Evolutionary conservation across 345 rosid genomes (phyloP).

Genomic region (Eucalyptus coolabah): DNA sequence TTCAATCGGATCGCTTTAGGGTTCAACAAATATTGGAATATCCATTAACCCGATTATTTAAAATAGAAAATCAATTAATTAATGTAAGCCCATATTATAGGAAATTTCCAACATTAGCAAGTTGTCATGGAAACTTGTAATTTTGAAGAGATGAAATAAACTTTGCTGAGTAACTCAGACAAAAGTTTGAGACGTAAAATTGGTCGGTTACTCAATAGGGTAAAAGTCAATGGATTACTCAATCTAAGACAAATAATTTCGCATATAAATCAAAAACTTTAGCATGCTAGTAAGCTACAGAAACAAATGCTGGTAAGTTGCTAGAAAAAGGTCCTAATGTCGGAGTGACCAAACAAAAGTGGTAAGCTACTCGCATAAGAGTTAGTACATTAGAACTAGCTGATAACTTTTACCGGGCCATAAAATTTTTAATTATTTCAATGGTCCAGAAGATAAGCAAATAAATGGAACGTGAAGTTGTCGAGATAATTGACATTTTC

Average conservation of each 20-base stretch:
- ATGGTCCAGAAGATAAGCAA: fast-evolving
- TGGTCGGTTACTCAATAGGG: background rate
- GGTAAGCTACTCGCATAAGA: background rate
- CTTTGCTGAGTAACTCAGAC: background rate
- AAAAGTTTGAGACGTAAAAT: background rate
- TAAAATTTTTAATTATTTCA: background rate
- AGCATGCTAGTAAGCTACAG: background rate
- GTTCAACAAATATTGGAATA: too few relatives aligned
- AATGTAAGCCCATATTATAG: too few relatives aligned
- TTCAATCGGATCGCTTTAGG: too few relatives aligned
- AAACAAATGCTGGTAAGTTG: background rate
- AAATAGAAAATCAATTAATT: too few relatives aligned
- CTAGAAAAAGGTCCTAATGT: background rate
- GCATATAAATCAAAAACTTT: background rate
- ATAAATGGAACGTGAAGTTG: background rate
- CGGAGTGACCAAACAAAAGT: fast-evolving
- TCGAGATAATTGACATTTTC: background rate
- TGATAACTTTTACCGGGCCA: background rate
- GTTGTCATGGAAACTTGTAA: background rate
- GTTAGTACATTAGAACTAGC: background rate
- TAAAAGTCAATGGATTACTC: background rate
- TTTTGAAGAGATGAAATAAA: background rate
- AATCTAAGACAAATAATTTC: background rate
- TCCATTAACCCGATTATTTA: too few relatives aligned
- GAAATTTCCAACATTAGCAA: too few relatives aligned